Base-by-base conservation (phyloP, 257 asterid genomes). In the Nicotiana benthamiana region DNA sequence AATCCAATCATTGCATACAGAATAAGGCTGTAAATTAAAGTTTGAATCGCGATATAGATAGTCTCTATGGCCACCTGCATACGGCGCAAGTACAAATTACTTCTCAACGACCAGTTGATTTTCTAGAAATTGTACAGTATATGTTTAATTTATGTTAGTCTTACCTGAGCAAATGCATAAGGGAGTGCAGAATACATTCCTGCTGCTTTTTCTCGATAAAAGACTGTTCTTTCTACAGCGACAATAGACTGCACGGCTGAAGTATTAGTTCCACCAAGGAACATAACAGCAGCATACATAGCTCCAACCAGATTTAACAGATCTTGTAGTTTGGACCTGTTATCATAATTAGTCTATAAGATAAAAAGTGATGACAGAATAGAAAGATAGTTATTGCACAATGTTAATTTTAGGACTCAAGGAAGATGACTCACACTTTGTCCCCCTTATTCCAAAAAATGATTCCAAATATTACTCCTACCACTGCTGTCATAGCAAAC, bases 1-100 rank as follows among this genome's bases (percentile, higher is more conserved):
- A 93, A 93, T 46, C 98, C 98, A 26, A 92, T 92, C 98, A 93
- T 93, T 1, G 93, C 64, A 90, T 90, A 93, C n/a, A 93, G 93
- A 81, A 93, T 30, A 15, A 93, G 87, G 84, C 93, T 91, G 82
- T 93, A 93, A 28, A 93, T 5, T 20, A 93, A 86, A 0, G 96
- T 93, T 63, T 92, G 98, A 75, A 92, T 65, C 1, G 86, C 75
- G 6, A 91, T 80, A 66, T 93, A 93, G 43, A 89, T 86, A 1
- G 84, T 83, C 90, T 93, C 98, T 40, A 92, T 91, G 3, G 89
- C 92, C 86, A 92, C 92, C 97, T 93, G 91, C 72, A 64, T 17
- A 82, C 24, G 51, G 24, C 9, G 59, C 13, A 77, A 53, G 74
- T 68, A 53, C 24, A 1, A 5, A 61, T 22, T 61, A 60, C 17